These are phyloP conservation scores for Agrocybe praecox DNA, from an alignment of 768 basidiomycete species.

Conservation along the genomic window DNA sequence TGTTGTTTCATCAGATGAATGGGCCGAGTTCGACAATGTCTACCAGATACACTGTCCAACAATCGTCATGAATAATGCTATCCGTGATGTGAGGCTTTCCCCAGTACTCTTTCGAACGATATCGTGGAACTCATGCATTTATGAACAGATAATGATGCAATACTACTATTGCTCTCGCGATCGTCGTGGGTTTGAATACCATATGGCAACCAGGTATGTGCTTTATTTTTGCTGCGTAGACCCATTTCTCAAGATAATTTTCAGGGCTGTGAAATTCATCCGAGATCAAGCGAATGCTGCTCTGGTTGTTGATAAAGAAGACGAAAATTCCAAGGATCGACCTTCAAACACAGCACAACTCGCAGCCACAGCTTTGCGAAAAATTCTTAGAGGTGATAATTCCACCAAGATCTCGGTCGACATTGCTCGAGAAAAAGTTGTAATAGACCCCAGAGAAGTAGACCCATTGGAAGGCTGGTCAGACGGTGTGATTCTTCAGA, in stretches of 20 bases:
- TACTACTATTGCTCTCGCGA: constrained; percentile 86
- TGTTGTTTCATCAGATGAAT: constrained; percentile 67
- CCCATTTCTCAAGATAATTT: background rate
- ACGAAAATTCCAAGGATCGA: constrained; percentile 27
- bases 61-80: constrained; percentile 73
- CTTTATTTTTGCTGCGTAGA: constrained; percentile 5
- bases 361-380: constrained; percentile 68
- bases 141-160: constrained; percentile 72
- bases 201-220: constrained; percentile 80
- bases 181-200: constrained; percentile 81
- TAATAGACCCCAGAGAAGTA: constrained; percentile 35
- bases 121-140: constrained; percentile 8
- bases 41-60: constrained; percentile 90
- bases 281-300: constrained; percentile 73
- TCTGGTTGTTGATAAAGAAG: constrained; percentile 28
- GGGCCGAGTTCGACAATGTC: constrained; percentile 86
- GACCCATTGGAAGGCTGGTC: constrained; percentile 75
- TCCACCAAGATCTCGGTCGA: constrained; percentile 49
- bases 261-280: constrained; percentile 84
- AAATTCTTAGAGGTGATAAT: constrained; percentile 59
- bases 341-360: constrained; percentile 56
- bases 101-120: constrained; percentile 5
- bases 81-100: constrained; percentile 66
- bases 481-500: constrained; percentile 66
- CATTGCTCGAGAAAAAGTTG: constrained; percentile 26